Conservation (phyloP, 345 rosid genomes). For the Xanthoceras sorbifolium region DNA sequence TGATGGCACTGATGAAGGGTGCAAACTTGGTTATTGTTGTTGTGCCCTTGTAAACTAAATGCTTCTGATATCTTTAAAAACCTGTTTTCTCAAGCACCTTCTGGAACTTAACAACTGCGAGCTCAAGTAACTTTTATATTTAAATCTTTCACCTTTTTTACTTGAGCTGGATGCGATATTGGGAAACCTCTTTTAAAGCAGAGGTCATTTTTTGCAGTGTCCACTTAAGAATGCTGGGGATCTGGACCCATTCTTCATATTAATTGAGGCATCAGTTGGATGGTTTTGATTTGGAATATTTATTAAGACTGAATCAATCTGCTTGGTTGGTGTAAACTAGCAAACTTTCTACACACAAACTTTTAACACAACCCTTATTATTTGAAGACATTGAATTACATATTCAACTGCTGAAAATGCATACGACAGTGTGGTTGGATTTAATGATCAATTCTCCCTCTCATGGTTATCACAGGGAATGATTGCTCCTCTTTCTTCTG, state of each 20-base stretch:
- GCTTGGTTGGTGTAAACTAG: background rate
- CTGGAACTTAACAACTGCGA: background rate
- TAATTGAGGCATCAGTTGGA: background rate
- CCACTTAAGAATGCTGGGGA: too few species aligned
- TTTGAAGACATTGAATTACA: background rate
- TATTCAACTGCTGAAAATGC: background rate
- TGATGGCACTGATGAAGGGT: background rate
- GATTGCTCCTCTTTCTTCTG: background rate
- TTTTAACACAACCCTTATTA: background rate
- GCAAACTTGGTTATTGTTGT: background rate
- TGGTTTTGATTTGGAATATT: background rate
- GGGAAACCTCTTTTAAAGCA: too few species aligned
- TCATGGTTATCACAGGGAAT: background rate
- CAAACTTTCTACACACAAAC: background rate
- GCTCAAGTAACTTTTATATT: background rate
- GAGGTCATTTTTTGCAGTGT: too few species aligned
- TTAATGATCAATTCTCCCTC: background rate
- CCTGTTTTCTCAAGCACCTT: background rate
- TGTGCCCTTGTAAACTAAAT: background rate
- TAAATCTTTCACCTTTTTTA: background rate
- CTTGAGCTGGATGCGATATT: background rate
- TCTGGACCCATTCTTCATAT: background rate
- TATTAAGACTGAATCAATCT: background rate
- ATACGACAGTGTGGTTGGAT: background rate
- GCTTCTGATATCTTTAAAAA: background rate